Conservation (phyloP, 2,329 filamentous ascomycete species). For the Fonsecaea erecta region DNA sequence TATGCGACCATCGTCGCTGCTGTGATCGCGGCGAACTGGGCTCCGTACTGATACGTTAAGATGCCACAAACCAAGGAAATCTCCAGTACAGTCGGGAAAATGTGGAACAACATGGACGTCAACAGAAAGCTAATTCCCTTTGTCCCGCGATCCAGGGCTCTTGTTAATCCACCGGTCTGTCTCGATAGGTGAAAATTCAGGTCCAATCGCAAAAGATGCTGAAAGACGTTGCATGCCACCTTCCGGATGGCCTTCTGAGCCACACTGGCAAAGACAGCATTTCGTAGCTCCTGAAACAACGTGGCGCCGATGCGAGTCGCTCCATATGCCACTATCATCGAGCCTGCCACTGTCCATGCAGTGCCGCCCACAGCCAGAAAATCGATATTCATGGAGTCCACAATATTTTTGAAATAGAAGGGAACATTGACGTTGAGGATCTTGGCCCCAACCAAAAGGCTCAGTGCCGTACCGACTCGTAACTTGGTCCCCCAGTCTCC, state of each 20-base stretch:
- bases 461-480: constrained; percentile 82
- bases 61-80: constrained; percentile 97
- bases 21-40: constrained; percentile 89
- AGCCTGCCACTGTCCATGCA: constrained; percentile 83
- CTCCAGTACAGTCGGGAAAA: constrained; percentile 89
- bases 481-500: constrained; percentile 80
- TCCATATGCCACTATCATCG: constrained; percentile 89
- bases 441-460: constrained; percentile 85
- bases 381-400: constrained; percentile 97
- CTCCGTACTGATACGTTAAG: constrained; percentile 92
- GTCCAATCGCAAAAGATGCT: constrained; percentile 85
- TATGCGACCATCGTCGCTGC: constrained; percentile 90
- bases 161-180: constrained; percentile 90
- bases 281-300: constrained; percentile 88
- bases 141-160: constrained; percentile 93
- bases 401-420: constrained; percentile 98
- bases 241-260: constrained; percentile 93
- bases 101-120: constrained; percentile 98
- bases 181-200: constrained; percentile 91
- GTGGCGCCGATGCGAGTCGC: constrained; percentile 85
- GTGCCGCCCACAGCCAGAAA: constrained; percentile 85
- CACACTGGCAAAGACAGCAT: constrained; percentile 95
- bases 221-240: constrained; percentile 90
- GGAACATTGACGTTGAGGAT: constrained; percentile 96
- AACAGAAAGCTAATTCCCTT: constrained; percentile 98